These are phyloP conservation scores for Euphorbia neoarborescens DNA, from an alignment of 441 rosid species.

Conservation along the genomic window DNA sequence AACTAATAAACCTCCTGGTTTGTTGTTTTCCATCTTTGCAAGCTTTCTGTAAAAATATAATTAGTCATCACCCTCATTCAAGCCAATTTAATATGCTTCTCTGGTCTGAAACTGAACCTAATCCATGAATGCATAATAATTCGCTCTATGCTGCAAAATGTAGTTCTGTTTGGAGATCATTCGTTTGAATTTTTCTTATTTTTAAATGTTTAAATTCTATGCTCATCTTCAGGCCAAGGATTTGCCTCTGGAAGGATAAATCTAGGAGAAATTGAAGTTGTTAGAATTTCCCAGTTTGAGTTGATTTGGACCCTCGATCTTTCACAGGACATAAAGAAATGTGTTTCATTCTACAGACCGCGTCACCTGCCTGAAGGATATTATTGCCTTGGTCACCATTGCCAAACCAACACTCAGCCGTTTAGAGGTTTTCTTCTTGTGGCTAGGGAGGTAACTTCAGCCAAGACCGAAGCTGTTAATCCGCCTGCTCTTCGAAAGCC, in stretches of 20 bases:
- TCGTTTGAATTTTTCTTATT: neutral
- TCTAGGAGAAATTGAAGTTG: slow-evolving; percentile 57
- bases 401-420: slow-evolving; percentile 49
- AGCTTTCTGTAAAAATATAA: too few relatives aligned
- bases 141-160: neutral
- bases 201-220: slow-evolving; percentile 8
- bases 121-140: neutral
- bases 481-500: slow-evolving; percentile 54
- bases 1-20: neutral
- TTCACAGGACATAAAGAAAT: slow-evolving; percentile 29
- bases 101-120: neutral
- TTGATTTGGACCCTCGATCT: slow-evolving; percentile 49
- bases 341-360: slow-evolving; percentile 53
- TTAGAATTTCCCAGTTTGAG: slow-evolving; percentile 39
- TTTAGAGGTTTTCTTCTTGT: slow-evolving; percentile 57
- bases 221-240: slow-evolving; percentile 42
- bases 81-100: neutral
- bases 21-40: neutral
- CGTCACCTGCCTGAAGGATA: slow-evolving; percentile 51
- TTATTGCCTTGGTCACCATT: slow-evolving; percentile 54
- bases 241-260: slow-evolving; percentile 59
- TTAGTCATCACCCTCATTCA: neutral
- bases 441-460: slow-evolving; percentile 37
- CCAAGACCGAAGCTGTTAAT: slow-evolving; percentile 15
- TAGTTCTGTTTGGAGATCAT: slow-evolving; percentile 1